Conservation (phyloP, 345 rosid genomes). For the Eucalyptus cladocalyx region DNA sequence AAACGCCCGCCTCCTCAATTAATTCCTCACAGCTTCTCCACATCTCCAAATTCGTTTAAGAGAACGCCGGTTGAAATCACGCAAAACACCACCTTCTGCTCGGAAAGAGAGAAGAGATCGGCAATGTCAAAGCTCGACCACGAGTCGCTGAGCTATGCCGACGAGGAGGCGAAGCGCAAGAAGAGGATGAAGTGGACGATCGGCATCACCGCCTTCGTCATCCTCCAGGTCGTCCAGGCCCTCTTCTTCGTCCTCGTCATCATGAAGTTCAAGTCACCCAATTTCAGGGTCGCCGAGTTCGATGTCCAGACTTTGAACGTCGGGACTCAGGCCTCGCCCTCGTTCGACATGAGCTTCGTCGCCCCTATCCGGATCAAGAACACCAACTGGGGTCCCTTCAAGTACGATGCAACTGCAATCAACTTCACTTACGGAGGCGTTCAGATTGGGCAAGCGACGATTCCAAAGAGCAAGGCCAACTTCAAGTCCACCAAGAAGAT, state of each 20-base stretch:
- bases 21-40: neutral
- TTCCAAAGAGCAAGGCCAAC: neutral
- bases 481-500: neutral
- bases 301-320: neutral
- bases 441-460: neutral
- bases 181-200: neutral
- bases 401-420: neutral
- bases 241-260: neutral
- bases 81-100: neutral
- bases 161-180: neutral
- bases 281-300: neutral
- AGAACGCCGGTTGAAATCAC: neutral
- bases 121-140: neutral
- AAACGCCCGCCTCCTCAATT: neutral
- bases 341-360: neutral
- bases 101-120: neutral
- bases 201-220: neutral
- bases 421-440: neutral
- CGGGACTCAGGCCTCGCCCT: neutral
- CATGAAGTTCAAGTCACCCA: neutral
- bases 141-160: neutral
- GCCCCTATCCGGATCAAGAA: neutral
- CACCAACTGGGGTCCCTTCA: neutral
- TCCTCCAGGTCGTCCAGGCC: neutral
- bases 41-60: neutral